Percentiles rank a stretch among this genome's conserved stretches.
These are phyloP conservation scores for Colletotrichum magnum DNA, from an alignment of 2,329 filamentous ascomycete genomes.

Conservation along the genomic window DNA sequence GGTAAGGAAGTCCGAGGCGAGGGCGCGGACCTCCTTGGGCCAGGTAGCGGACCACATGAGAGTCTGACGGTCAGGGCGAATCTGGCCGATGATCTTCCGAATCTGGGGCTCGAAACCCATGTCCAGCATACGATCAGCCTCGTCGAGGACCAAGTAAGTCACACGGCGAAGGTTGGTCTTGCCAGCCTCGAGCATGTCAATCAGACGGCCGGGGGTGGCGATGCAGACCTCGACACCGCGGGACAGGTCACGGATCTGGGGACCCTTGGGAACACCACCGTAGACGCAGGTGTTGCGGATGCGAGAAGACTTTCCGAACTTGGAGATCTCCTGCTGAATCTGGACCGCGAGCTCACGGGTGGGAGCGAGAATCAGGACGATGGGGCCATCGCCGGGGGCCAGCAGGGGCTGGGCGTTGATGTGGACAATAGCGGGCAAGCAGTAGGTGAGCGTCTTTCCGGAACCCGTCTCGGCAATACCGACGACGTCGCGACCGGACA, in stretches of 20 bases:
- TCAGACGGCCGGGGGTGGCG: slow-evolving; percentile 95
- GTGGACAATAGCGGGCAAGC: slow-evolving; percentile 97
- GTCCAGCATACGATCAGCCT: slow-evolving; percentile 99
- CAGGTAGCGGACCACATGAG: slow-evolving; percentile 99
- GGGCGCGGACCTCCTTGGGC: slow-evolving; percentile 97
- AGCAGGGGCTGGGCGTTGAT: slow-evolving; percentile 99
- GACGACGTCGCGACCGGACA: slow-evolving; percentile 97
- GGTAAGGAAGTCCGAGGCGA: slow-evolving; percentile 90
- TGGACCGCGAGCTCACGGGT: slow-evolving; percentile 98
- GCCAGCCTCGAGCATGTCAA: slow-evolving; percentile 98
- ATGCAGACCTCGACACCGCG: slow-evolving; percentile 99
- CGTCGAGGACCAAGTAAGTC: slow-evolving; percentile 97
- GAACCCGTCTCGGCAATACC: slow-evolving; percentile 99
- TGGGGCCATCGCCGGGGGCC: slow-evolving; percentile 94
- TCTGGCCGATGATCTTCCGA: slow-evolving; percentile 97
- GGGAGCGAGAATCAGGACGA: slow-evolving; percentile 94
- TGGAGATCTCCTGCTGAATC: slow-evolving; percentile 98
- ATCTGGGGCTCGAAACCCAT: slow-evolving; percentile 99
- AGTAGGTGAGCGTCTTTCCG: slow-evolving; percentile 99
- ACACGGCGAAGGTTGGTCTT: slow-evolving; percentile 98
- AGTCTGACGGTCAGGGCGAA: slow-evolving; percentile 97
- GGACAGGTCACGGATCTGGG: slow-evolving; percentile 94
- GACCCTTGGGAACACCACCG: slow-evolving; percentile 97
- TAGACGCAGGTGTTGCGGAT: slow-evolving; percentile 99
- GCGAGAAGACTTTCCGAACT: slow-evolving; percentile 97